phyloP scores from a whole-genome alignment of 179 eudicot species.

The Camellia oleifera region DNA sequence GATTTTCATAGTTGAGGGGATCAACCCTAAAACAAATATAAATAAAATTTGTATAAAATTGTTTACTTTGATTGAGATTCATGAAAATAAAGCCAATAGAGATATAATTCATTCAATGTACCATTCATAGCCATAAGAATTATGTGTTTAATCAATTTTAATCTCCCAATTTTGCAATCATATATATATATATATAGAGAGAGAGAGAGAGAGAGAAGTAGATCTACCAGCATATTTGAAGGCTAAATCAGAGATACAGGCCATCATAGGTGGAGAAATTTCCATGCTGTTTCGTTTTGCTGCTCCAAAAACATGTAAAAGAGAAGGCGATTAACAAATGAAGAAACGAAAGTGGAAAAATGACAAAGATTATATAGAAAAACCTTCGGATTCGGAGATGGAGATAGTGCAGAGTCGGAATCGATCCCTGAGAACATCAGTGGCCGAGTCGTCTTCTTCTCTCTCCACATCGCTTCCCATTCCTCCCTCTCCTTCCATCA shows the following conservation, averaged over 20 bases:
- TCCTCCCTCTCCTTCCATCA: slow-evolving; percentile 3
- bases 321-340: background rate
- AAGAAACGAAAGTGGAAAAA: background rate
- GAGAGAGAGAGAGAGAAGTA: background rate
- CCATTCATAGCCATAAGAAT: background rate
- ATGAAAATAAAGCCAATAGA: background rate
- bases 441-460: slow-evolving; percentile 51
- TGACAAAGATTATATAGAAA: background rate
- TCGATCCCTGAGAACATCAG: slow-evolving; percentile 56
- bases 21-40: no score
- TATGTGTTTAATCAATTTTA: background rate
- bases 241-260: slow-evolving; percentile 88
- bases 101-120: background rate
- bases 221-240: slow-evolving; percentile 78
- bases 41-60: background rate
- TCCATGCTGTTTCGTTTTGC: slow-evolving; percentile 69
- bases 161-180: background rate
- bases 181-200: background rate
- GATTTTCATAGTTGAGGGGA: no score
- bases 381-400: slow-evolving; percentile 77
- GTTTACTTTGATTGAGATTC: background rate
- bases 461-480: slow-evolving; percentile 53
- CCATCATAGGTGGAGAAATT: slow-evolving; percentile 60
- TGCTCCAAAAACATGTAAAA: slow-evolving; percentile 20
- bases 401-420: slow-evolving; percentile 77